phyloP scores from a whole-genome alignment of 331 rosid species.

The Ulmus americana region DNA sequence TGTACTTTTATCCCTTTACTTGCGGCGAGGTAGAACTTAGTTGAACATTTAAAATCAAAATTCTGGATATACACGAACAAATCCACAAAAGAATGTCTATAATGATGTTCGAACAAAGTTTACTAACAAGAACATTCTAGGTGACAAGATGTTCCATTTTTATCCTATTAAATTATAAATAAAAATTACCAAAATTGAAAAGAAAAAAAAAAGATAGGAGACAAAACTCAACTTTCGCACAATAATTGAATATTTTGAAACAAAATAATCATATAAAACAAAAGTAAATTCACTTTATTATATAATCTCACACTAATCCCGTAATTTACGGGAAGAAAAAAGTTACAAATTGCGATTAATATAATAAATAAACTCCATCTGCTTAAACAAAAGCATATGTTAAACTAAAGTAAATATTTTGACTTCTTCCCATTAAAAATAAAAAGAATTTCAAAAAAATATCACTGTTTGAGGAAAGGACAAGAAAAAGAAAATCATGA shows the following conservation, averaged over 20 bases:
- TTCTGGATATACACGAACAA: too few relatives aligned
- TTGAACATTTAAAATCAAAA: too few relatives aligned
- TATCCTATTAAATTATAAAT: too few relatives aligned
- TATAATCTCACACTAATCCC: constrained; percentile 27
- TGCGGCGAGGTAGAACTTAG: neutral
- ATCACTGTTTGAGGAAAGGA: neutral
- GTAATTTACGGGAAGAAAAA: constrained; percentile 35
- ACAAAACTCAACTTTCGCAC: constrained; percentile 45
- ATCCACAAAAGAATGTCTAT: too few relatives aligned
- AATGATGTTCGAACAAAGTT: too few relatives aligned
- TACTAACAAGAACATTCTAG: too few relatives aligned
- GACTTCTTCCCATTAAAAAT: neutral
- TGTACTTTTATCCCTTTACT: constrained; percentile 3
- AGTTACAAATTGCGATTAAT: constrained; percentile 22
- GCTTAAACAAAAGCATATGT: neutral
- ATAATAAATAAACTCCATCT: neutral
- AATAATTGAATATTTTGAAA: constrained; percentile 21
- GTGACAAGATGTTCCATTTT: too few relatives aligned
- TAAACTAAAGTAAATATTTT: neutral
- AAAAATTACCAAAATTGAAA: too few relatives aligned
- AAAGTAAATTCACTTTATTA: constrained; percentile 14
- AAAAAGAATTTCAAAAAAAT: too few relatives aligned
- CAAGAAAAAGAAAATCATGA: neutral
- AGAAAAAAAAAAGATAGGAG: constrained; percentile 2
- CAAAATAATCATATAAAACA: neutral